phyloP scores from a whole-genome alignment of 305 asterid genomes.

The Coffea humblotiana region DNA sequence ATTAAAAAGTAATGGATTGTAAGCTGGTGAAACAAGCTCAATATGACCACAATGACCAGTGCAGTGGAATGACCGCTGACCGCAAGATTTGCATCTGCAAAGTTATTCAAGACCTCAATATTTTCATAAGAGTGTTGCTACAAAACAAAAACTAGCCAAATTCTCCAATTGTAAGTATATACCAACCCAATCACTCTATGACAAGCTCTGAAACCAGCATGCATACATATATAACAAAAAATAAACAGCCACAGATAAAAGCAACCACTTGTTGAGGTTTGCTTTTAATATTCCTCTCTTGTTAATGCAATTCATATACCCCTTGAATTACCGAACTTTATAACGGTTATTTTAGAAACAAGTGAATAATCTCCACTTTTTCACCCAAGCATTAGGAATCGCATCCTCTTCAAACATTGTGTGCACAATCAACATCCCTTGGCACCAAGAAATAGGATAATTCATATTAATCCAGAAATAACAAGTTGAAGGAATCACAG shows the following conservation, averaged over 20 bases:
- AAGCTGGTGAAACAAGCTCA: slow-evolving; percentile 70
- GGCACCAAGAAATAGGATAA: background rate
- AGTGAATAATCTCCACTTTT: background rate
- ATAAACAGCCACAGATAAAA: background rate
- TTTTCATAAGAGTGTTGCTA: background rate
- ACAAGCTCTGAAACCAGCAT: background rate
- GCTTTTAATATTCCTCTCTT: background rate
- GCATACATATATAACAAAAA: background rate
- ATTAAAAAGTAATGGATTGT: slow-evolving; percentile 72
- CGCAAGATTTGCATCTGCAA: slow-evolving; percentile 88
- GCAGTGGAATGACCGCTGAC: slow-evolving; percentile 52
- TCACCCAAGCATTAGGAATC: background rate
- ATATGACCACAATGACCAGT: slow-evolving; percentile 92
- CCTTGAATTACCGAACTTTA: background rate
- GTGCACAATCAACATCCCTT: background rate
- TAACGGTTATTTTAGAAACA: background rate
- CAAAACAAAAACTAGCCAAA: background rate
- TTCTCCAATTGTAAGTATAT: background rate
- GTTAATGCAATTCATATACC: background rate
- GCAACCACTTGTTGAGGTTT: background rate
- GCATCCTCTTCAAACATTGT: background rate
- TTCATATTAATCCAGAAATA: background rate
- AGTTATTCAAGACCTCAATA: slow-evolving; percentile 1
- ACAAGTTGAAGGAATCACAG: background rate
- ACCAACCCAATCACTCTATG: background rate